Evolutionary conservation across 2,329 filamentous ascomycete genomes (phyloP), one percentile per base, ranked within the genome.

Genomic region (Fusarium sp.): DNA sequence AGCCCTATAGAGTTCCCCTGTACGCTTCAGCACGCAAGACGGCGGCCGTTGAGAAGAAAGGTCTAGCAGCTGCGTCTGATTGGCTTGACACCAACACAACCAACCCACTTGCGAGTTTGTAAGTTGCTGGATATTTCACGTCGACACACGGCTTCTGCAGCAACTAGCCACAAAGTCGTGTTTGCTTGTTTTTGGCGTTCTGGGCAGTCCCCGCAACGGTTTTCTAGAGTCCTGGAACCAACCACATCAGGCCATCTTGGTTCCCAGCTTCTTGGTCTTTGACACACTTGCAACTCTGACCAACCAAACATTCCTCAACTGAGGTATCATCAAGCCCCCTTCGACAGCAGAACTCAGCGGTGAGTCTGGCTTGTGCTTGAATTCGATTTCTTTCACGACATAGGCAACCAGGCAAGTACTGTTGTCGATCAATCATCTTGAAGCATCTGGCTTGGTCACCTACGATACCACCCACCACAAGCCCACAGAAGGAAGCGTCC

Each of bases 171-270:
- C 58, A 51, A 59, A 16, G 40, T 38, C 46, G 42, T 68, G 33
- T 62, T 68, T 71, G 68, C 50, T 69, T 71, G 50, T 51, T 68
- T 68, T 55, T 65, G 40, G 49, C 58, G 59, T 20, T 54, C 53
- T 33, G 14, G 54, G 25, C 49, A 64, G 59, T 59, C 50, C 56
- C 58, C 64, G 44, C 40, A 33, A 59, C 55, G 54, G 49, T 50
- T 23, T 44, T 57, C 50, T 61, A 18, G 34, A 34, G 42, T 13
- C 38, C 57, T 42, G 36, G 57, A 49, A 34, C 60, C 64, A 62
- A 62, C 50, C 42, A n/a, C 27, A 33, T 64, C 29, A 18, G 36
- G 44, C 61, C 23, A 18, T 29, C 33, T 29, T 16, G 23, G n/a
- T 51, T 68, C 51, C 57, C 65, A 40, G 29, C 33, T 46, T 20